phyloP scores from a whole-genome alignment of 306 rosid genomes.

The Malus asiatica region DNA sequence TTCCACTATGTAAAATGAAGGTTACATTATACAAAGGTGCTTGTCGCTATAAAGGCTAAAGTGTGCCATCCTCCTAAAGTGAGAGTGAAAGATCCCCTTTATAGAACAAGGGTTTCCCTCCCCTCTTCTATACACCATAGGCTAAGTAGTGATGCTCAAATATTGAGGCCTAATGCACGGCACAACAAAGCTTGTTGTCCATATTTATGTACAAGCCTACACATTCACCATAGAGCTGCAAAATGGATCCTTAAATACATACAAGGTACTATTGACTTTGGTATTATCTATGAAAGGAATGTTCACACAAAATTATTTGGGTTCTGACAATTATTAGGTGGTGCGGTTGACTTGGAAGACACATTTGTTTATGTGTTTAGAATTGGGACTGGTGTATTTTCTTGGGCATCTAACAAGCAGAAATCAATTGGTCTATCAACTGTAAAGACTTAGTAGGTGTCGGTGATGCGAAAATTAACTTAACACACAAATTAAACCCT shows the following conservation, averaged over 20 bases:
- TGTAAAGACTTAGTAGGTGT: not conserved
- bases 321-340: not conserved
- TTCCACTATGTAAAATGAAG: too few relatives aligned
- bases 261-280: not conserved
- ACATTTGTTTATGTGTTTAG: not conserved
- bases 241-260: not conserved
- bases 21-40: too few relatives aligned
- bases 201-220: not conserved
- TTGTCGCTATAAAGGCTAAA: too few relatives aligned
- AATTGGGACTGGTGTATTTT: not conserved
- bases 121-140: too few relatives aligned
- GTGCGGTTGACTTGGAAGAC: not conserved
- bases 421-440: not conserved
- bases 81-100: too few relatives aligned
- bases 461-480: too few relatives aligned
- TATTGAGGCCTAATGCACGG: too few relatives aligned
- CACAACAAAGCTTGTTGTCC: not conserved
- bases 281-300: not conserved
- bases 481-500: too few relatives aligned
- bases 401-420: not conserved
- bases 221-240: not conserved
- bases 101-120: too few relatives aligned
- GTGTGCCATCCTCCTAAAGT: too few relatives aligned
- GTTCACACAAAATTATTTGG: not conserved
- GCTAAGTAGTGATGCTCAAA: too few relatives aligned